Evolutionary conservation across 129 eudicot genomes (phyloP).

Genomic region (Escallonia herrerae): DNA sequence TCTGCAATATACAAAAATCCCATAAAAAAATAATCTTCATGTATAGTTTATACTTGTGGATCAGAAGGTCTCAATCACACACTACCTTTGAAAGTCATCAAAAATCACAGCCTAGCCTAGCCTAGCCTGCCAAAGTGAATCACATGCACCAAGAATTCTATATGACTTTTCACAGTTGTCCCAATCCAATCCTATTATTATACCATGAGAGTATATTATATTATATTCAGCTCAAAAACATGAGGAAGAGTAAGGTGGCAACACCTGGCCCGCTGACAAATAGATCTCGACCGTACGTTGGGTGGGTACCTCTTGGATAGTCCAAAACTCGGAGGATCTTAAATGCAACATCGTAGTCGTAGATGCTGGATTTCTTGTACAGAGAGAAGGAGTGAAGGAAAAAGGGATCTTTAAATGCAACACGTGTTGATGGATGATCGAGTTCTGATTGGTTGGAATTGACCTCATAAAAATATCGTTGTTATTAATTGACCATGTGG

Average conservation of each 20-base stretch:
- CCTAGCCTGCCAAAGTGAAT: conserved; percentile 30
- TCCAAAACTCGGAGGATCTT: conserved; percentile 20
- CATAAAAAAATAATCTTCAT: neutral
- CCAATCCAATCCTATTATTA: neutral
- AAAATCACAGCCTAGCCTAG: conserved; percentile 19
- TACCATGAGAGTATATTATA: too few species aligned
- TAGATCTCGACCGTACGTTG: conserved; percentile 53
- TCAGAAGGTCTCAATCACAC: conserved; percentile 8
- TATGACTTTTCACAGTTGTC: conserved; percentile 27
- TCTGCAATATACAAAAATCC: conserved; percentile 15
- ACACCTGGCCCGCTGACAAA: conserved; percentile 32
- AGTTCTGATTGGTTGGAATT: conserved; percentile 10
- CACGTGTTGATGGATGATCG: neutral
- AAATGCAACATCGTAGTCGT: neutral
- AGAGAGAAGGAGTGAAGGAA: conserved; percentile 4
- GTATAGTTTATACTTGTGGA: conserved; percentile 9
- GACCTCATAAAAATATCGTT: conserved; percentile 23
- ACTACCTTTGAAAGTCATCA: conserved; percentile 22
- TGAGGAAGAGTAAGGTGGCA: conserved; percentile 18
- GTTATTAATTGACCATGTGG: conserved; percentile 47
- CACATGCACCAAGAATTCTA: conserved; percentile 43
- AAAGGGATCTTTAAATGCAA: neutral
- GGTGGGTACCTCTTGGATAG: conserved; percentile 20
- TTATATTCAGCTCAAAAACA: neutral
- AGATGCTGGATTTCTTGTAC: conserved; percentile 1